phyloP scores from a whole-genome alignment of 768 basidiomycete genomes.

The Neoboletus subvelutipes region DNA sequence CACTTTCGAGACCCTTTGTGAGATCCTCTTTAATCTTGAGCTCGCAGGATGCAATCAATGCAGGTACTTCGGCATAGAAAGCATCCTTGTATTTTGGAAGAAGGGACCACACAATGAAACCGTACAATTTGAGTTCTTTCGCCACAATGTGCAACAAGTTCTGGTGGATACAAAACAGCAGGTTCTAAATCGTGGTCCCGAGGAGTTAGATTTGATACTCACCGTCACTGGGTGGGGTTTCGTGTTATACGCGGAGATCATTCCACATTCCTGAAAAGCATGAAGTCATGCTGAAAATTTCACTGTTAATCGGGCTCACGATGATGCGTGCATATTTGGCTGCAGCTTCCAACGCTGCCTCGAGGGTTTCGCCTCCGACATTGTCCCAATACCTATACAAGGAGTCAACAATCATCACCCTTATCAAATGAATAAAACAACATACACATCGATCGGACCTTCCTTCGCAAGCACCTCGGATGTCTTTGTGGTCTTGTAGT shows the following conservation, averaged over 20 bases:
- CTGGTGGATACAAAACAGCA: conserved; percentile 13
- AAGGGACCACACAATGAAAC: conserved; percentile 39
- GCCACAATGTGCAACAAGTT: conserved; percentile 41
- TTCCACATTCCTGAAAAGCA: conserved; percentile 34
- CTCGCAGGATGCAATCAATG: conserved; percentile 43
- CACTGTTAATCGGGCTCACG: conserved; percentile 13
- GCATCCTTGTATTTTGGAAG: conserved; percentile 37
- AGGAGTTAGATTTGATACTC: not conserved
- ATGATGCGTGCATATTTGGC: conserved; percentile 49
- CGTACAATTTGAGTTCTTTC: conserved; percentile 42
- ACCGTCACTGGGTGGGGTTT: conserved; percentile 14
- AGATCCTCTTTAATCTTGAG: conserved; percentile 49
- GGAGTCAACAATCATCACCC: not conserved
- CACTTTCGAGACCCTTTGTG: conserved; percentile 41
- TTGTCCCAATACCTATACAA: conserved; percentile 16
- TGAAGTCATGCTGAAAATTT: not conserved
- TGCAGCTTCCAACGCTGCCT: conserved; percentile 50
- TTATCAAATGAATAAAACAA: not conserved
- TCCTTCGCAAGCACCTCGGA: conserved; percentile 52
- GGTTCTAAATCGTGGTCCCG: conserved; percentile 8
- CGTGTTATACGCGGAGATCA: conserved; percentile 17
- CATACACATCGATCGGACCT: conserved; percentile 55
- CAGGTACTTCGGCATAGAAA: conserved; percentile 44
- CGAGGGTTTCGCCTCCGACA: conserved; percentile 59
- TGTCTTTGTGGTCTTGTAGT: conserved; percentile 64